Evolutionary conservation across 2,329 filamentous ascomycete genomes (phyloP).

Genomic region (Ambrosiella beaveri): DNA sequence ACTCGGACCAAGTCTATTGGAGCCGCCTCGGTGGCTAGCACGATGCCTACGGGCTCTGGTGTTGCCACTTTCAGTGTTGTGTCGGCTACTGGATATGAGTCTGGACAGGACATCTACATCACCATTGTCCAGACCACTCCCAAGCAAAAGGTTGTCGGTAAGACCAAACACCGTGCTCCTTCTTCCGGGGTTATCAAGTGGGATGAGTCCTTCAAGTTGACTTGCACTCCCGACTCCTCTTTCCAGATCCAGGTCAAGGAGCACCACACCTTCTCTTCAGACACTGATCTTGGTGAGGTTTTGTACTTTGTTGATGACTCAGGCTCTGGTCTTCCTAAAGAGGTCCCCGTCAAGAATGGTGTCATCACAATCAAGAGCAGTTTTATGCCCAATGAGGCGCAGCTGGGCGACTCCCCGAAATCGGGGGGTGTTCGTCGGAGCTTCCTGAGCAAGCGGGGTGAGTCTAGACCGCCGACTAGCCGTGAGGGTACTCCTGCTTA

Average conservation of each 20-base stretch:
- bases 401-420: constrained; percentile 28
- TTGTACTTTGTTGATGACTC: constrained; percentile 85
- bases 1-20: constrained; percentile 40
- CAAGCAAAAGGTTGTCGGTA: constrained; percentile 67
- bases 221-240: constrained; percentile 63
- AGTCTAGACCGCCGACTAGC: constrained; percentile 18
- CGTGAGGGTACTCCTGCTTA: constrained; percentile 26
- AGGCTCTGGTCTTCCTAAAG: constrained; percentile 49
- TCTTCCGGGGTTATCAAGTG: constrained; percentile 47
- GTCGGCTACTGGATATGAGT: constrained; percentile 60
- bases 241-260: constrained; percentile 79
- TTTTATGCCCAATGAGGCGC: constrained; percentile 34
- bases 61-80: constrained; percentile 67
- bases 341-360: constrained; percentile 55
- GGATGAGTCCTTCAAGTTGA: constrained; percentile 63
- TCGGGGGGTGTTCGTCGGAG: constrained; percentile 29
- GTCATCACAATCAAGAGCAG: constrained; percentile 55
- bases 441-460: constrained; percentile 34
- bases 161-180: constrained; percentile 80
- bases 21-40: constrained; percentile 50
- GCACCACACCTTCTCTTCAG: constrained; percentile 67
- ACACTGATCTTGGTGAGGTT: constrained; percentile 68
- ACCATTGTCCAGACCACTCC: constrained; percentile 47
- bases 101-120: constrained; percentile 63
- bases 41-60: constrained; percentile 47